Conservation (phyloP, 1,284 basidiomycete genomes). For the Boletus calvinii region DNA sequence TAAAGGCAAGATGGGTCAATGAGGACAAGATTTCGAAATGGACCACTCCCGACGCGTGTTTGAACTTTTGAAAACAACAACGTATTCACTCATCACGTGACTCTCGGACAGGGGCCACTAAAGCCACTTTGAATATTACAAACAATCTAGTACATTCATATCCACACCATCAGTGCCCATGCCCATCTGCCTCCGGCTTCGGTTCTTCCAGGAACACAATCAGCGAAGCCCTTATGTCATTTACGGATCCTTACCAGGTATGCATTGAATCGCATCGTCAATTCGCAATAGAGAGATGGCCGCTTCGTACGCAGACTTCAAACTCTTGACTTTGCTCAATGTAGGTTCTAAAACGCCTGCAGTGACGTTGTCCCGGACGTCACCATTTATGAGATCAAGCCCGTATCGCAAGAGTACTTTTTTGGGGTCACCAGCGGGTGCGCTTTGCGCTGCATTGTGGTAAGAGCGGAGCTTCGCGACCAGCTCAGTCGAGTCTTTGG, state of each 20-base stretch:
- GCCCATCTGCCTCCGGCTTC: conserved; percentile 67
- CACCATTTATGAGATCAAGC: conserved; percentile 91
- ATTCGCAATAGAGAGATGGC: conserved; percentile 94
- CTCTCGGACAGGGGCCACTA: neutral
- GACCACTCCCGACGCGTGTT: conserved; percentile 30
- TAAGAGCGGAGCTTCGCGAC: conserved; percentile 97
- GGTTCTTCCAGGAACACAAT: conserved; percentile 51
- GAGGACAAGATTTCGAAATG: conserved; percentile 25
- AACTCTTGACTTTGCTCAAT: conserved; percentile 93
- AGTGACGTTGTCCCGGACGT: conserved; percentile 92
- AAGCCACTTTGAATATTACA: conserved; percentile 2
- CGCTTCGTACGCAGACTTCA: conserved; percentile 97
- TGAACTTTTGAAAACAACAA: conserved; percentile 21
- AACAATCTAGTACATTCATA: conserved; percentile 12
- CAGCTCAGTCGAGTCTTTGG: conserved; percentile 97
- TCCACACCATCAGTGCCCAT: conserved; percentile 45
- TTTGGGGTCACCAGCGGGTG: conserved; percentile 89
- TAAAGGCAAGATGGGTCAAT: conserved; percentile 7
- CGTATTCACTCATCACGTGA: conserved; percentile 31
- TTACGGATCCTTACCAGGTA: conserved; percentile 58
- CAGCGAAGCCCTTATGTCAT: conserved; percentile 14
- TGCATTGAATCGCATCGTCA: conserved; percentile 89
- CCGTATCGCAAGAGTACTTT: conserved; percentile 94
- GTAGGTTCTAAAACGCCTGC: conserved; percentile 97
- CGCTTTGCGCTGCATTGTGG: conserved; percentile 96